These are phyloP conservation scores for Aphanomyces stellatus DNA, from an alignment of 352 stramenopile species.

Conservation along the genomic window DNA sequence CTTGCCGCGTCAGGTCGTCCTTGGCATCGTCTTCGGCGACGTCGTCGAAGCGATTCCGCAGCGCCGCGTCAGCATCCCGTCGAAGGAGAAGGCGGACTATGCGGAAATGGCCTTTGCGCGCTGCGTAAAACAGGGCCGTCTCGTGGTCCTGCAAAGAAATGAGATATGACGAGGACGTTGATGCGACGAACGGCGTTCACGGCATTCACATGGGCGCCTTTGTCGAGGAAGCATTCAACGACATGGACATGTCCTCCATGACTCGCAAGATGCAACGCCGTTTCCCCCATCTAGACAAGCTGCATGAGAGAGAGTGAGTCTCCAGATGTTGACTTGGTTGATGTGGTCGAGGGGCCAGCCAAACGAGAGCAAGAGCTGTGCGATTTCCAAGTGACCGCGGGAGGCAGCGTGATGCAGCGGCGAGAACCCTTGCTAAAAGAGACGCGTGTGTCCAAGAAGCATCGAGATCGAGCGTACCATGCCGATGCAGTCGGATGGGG, in stretches of 20 bases:
- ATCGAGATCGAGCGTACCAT: slow-evolving; percentile 29
- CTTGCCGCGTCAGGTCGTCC: slow-evolving; percentile 38
- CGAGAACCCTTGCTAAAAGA: slow-evolving; percentile 41
- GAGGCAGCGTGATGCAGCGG: slow-evolving; percentile 62
- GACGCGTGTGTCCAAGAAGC: not conserved
- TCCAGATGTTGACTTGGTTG: slow-evolving; percentile 23
- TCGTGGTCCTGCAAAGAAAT: slow-evolving; percentile 31
- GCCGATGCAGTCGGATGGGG: slow-evolving; percentile 46
- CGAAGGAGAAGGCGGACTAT: slow-evolving; percentile 52
- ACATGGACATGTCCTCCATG: slow-evolving; percentile 46
- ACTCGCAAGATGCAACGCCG: slow-evolving; percentile 56
- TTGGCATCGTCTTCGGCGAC: slow-evolving; percentile 52
- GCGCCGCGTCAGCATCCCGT: slow-evolving; percentile 44
- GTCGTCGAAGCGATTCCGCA: slow-evolving; percentile 57
- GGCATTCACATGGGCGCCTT: slow-evolving; percentile 44
- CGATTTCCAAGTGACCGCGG: slow-evolving; percentile 51
- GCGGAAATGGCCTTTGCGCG: slow-evolving; percentile 52
- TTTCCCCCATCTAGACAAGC: slow-evolving; percentile 27
- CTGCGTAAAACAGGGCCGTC: slow-evolving; percentile 64
- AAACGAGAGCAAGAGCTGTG: slow-evolving; percentile 56
- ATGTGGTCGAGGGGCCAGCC: slow-evolving; percentile 30
- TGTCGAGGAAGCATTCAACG: slow-evolving; percentile 54
- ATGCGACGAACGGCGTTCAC: slow-evolving; percentile 19
- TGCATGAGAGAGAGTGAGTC: not conserved
- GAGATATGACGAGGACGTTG: too few species aligned